Base-by-base conservation (phyloP, 2,329 filamentous ascomycete species). In the Chrysoporthe cubensis region DNA sequence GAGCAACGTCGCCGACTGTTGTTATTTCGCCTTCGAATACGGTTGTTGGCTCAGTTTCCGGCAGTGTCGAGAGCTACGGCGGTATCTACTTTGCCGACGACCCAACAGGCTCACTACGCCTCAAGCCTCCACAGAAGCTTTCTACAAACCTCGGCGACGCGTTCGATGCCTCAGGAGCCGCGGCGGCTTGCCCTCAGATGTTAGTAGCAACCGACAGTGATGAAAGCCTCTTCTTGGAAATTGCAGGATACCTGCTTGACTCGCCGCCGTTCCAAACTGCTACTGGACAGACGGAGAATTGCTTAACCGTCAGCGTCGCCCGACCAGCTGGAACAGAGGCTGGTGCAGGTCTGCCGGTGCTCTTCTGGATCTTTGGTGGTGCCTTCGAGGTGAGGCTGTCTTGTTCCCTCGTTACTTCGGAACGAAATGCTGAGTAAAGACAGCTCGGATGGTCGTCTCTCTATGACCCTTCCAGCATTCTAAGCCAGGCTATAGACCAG, bases 21-120 rank as follows among this genome's bases (percentile, higher is more conserved):
- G 78, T 82, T 18, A 84, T 88, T 43, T 61, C 64, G 46, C 77
- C 83, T 0, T 82, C 84, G 56, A 88, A 87, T 48, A 90, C 85
- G 4, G 79, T 91, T 44, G 75, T 85, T 54, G 88, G 88, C 48
- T 66, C 78, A 72, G 68, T 74, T n/a, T 68, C 77, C 2, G 73
- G 76, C 2, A 77, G 78, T 37, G 83, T 93, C 26, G 91, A 95
- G 67, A 86, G 82, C 37, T 94, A 92, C 80, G 88, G 85, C 66
- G 91, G 89, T 32, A 92, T 96, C 66, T 92, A 91, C 3, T 96
- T 89, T 74, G 91, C 91, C 2, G 82, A 92, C 70, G 85, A 91
- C 1, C 92, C 92, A 0, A 83, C 86, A 0, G 91, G 90, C 0
- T 76, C 82, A 3, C 80, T 93, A 34, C 88, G 92, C 18, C 84